Evolutionary conservation across 2,329 filamentous ascomycete genomes (phyloP).

Genomic region (Colletotrichum aenigma): DNA sequence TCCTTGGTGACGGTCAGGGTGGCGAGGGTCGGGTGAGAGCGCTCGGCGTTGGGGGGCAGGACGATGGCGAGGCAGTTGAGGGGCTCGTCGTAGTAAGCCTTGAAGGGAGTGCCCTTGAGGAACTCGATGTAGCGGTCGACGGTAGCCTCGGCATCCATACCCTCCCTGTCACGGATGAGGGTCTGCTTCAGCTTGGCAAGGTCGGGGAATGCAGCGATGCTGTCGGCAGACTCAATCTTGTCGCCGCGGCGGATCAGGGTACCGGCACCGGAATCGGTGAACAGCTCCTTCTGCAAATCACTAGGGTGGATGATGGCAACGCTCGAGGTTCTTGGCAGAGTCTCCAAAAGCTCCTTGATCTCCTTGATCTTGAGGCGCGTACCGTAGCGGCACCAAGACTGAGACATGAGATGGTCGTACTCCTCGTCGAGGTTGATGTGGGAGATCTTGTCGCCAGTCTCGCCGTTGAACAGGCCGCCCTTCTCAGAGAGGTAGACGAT

Average conservation of each 20-base stretch:
- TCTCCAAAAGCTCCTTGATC: constrained; percentile 90
- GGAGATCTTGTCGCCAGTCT: constrained; percentile 93
- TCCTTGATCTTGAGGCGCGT: constrained; percentile 97
- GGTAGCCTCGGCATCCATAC: constrained; percentile 79
- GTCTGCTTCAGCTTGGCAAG: constrained; percentile 79
- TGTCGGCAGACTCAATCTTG: constrained; percentile 78
- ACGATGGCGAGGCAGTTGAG: constrained; percentile 94
- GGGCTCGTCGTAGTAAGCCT: constrained; percentile 90
- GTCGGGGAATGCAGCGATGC: constrained; percentile 77
- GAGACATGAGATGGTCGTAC: constrained; percentile 88
- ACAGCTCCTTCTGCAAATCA: constrained; percentile 94
- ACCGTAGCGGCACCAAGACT: constrained; percentile 94
- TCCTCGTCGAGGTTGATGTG: constrained; percentile 98
- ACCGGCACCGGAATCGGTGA: constrained; percentile 93
- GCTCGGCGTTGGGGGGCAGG: constrained; percentile 70
- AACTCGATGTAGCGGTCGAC: constrained; percentile 87
- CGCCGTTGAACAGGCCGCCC: constrained; percentile 92
- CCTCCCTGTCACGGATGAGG: constrained; percentile 80
- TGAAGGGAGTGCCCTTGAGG: constrained; percentile 79
- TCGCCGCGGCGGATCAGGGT: constrained; percentile 92
- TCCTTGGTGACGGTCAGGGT: constrained; percentile 93
- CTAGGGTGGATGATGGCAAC: constrained; percentile 98
- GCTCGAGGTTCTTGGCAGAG: constrained; percentile 87
- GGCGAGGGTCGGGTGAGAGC: constrained; percentile 79
- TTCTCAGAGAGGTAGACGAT: constrained; percentile 99